Conservation (phyloP, 768 basidiomycete genomes). For the Podaxis carcinomalis region DNA sequence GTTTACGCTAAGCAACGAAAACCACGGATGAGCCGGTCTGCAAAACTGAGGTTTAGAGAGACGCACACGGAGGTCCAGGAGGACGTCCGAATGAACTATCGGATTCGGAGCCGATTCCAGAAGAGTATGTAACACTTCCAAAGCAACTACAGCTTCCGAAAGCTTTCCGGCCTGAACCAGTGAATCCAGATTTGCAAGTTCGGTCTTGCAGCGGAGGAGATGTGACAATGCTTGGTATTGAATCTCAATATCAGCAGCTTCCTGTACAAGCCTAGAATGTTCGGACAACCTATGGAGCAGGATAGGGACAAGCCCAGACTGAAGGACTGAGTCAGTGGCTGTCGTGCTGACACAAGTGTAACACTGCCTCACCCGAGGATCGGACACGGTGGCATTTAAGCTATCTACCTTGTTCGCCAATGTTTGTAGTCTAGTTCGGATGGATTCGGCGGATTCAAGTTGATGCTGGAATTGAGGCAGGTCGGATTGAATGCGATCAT, state of each 20-base stretch:
- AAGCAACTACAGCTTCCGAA: slow-evolving; percentile 54
- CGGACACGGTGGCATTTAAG: slow-evolving; percentile 46
- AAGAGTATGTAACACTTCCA: slow-evolving; percentile 35
- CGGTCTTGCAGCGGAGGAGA: slow-evolving; percentile 47
- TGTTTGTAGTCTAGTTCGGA: slow-evolving; percentile 53
- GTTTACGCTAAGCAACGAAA: slow-evolving; percentile 39
- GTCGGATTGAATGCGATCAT: slow-evolving; percentile 67
- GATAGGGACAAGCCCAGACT: slow-evolving; percentile 69
- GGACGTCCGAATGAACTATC: slow-evolving; percentile 47
- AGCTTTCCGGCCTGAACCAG: slow-evolving; percentile 57
- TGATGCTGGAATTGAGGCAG: slow-evolving; percentile 63
- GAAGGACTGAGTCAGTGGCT: slow-evolving; percentile 11
- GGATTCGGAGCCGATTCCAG: slow-evolving; percentile 47
- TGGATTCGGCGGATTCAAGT: slow-evolving; percentile 53
- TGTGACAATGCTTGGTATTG: slow-evolving; percentile 49
- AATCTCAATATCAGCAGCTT: slow-evolving; percentile 50
- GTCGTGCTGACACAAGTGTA: slow-evolving; percentile 5
- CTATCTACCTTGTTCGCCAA: slow-evolving; percentile 50
- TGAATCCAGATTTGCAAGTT: slow-evolving; percentile 38
- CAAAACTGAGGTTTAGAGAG: slow-evolving; percentile 2
- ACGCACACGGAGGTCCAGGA: slow-evolving; percentile 56
- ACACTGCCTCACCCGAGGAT: slow-evolving; percentile 48
- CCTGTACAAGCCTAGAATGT: slow-evolving; percentile 63
- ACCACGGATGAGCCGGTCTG: neutral
- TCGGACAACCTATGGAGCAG: slow-evolving; percentile 49